Base-by-base conservation (phyloP, 2,329 filamentous ascomycete species). In the Cercospora sesami region DNA sequence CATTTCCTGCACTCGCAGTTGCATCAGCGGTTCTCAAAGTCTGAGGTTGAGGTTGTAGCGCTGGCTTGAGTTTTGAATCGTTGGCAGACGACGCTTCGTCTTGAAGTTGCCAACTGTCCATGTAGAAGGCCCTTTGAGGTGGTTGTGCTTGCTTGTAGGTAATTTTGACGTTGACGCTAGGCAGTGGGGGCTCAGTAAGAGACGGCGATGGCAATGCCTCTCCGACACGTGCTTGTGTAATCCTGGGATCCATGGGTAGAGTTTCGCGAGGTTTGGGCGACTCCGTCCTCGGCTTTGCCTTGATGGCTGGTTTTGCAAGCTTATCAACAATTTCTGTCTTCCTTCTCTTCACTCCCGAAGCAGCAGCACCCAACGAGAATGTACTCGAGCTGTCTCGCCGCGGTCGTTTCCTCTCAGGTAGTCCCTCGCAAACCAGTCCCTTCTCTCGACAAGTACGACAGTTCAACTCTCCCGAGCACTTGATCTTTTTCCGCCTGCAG, bases 401-500 rank as follows among this genome's bases (percentile, higher is more conserved):
- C 12, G 68, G 68, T 31, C 72, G 67, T 64, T 71, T 74, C 5
- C 73, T 70, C 39, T 69, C 64, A n/a, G 71, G 72, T 18, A 73
- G 39, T 23, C 71, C 72, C 53, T 74, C 72, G 33, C 74, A 75
- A 4, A 71, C 69, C 12, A 75, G 59, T 3, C 71, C 72, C 65
- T 70, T 73, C 53, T 73, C 74, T 28, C 64, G 67, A 60, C 74
- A 75, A 10, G 72, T 72, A 14, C 59, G 65, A 65, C 74, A 75
- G 18, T 70, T 68, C 4, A 64, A 30, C 45, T 72, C 71, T 21
- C 74, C 74, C n/a, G 64, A 69, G 63, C 73, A 75, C 31, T 74
- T 73, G 42, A 75, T 73, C 71, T 74, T 75, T 64, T 74, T 74
- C 23, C 70, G 55, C 45, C 74, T 63, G 58, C 73, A 76, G 26